phyloP scores from a whole-genome alignment of 192 early-diverging fungal species.

The Linnemannia schmuckeri region DNA sequence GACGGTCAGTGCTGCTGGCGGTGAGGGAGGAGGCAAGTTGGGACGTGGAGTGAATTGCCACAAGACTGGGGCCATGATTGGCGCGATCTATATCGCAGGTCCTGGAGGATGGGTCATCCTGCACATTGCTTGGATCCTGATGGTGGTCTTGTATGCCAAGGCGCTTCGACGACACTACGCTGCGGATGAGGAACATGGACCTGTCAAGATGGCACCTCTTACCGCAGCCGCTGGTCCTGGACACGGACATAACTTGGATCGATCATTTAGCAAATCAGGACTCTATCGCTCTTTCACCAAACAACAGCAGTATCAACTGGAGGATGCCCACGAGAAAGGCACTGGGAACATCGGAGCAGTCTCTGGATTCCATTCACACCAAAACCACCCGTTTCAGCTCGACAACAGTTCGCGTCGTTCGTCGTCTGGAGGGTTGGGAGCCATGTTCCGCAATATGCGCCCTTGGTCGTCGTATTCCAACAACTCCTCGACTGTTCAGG shows the following conservation, averaged over 20 bases:
- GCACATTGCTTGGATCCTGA: conserved; percentile 38
- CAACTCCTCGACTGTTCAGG: background rate
- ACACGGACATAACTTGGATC: background rate
- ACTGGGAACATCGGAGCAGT: background rate
- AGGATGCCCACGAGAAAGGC: background rate
- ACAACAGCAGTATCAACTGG: background rate
- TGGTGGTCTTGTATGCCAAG: conserved; percentile 42
- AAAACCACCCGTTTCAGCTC: conserved; percentile 16
- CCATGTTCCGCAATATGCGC: conserved; percentile 13
- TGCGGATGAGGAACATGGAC: conserved; percentile 14
- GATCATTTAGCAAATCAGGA: background rate
- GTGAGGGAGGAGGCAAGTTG: background rate
- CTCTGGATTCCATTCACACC: conserved; percentile 2
- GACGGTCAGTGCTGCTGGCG: background rate
- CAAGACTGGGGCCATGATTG: conserved; percentile 7
- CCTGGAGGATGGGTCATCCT: conserved; percentile 50
- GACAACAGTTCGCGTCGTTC: background rate
- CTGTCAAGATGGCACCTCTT: background rate
- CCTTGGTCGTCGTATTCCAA: background rate
- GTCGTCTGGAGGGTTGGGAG: background rate
- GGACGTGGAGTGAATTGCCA: conserved; percentile 9
- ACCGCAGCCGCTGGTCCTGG: background rate
- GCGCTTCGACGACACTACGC: conserved; percentile 26
- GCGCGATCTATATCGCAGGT: conserved; percentile 29
- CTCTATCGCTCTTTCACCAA: background rate